Evolutionary conservation across 176 grass and related monocot genomes (phyloP).

Genomic region (Avena sativa): DNA sequence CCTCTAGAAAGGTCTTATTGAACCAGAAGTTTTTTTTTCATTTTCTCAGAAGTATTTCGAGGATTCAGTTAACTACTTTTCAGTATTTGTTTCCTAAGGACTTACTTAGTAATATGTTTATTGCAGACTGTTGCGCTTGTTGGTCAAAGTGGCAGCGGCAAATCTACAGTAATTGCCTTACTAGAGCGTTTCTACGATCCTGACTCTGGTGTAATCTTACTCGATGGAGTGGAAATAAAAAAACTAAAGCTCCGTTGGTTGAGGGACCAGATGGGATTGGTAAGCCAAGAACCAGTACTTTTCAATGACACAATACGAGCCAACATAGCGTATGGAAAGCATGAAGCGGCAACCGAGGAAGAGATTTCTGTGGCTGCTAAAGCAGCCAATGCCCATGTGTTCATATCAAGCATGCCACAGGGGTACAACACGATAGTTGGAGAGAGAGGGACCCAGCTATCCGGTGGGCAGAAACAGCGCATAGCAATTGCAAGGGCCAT

Average conservation of each 20-base stretch:
- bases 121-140: slow-evolving; percentile 54
- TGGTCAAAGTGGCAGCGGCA: slow-evolving; percentile 53
- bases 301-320: slow-evolving; percentile 55
- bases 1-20: slow-evolving; percentile 42
- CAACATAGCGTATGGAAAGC: slow-evolving; percentile 60
- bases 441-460: slow-evolving; percentile 57
- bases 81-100: too few species aligned
- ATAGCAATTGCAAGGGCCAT: slow-evolving; percentile 66
- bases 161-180: slow-evolving; percentile 50
- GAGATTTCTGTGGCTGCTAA: slow-evolving; percentile 44
- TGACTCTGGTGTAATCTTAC: slow-evolving; percentile 37
- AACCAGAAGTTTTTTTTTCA: background rate
- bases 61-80: too few species aligned
- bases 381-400: slow-evolving; percentile 53
- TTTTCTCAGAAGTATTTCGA: background rate
- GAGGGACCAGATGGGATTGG: slow-evolving; percentile 56
- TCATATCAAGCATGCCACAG: slow-evolving; percentile 61
- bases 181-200: slow-evolving; percentile 61
- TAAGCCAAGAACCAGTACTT: slow-evolving; percentile 60
- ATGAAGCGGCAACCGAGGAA: slow-evolving; percentile 48
- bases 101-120: too few species aligned
- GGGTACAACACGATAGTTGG: slow-evolving; percentile 49
- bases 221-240: slow-evolving; percentile 49
- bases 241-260: slow-evolving; percentile 47
- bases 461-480: slow-evolving; percentile 66